Evolutionary conservation across 2,329 filamentous ascomycete genomes (phyloP).

Genomic region (Colletotrichum sp.): DNA sequence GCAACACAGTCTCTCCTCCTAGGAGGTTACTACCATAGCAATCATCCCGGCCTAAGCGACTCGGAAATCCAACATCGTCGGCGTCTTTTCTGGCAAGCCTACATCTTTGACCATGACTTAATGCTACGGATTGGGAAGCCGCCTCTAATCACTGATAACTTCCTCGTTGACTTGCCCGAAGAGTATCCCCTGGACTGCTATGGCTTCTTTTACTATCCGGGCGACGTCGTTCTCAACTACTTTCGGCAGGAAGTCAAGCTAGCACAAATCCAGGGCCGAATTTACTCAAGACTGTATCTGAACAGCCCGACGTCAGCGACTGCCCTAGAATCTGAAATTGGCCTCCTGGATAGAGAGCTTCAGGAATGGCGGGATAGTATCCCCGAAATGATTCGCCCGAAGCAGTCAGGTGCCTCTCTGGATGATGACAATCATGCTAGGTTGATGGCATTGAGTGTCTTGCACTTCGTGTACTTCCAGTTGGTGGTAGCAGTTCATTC

Average conservation of each 20-base stretch:
- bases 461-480: slow-evolving; percentile 19
- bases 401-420: not conserved
- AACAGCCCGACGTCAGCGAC: not conserved
- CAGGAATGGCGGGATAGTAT: slow-evolving; percentile 14
- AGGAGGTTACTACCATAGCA: not conserved
- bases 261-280: slow-evolving; percentile 13
- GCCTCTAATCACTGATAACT: slow-evolving; percentile 11
- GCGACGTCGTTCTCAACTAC: slow-evolving; percentile 9
- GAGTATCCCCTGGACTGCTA: slow-evolving; percentile 8
- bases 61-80: not conserved
- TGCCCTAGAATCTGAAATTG: slow-evolving; percentile 12
- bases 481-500: slow-evolving; percentile 13
- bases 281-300: not conserved
- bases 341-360: slow-evolving; percentile 1
- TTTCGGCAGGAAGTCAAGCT: slow-evolving; percentile 9
- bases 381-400: slow-evolving; percentile 14
- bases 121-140: slow-evolving; percentile 14
- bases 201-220: slow-evolving; percentile 13
- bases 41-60: not conserved
- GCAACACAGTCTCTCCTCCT: not conserved
- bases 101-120: slow-evolving; percentile 8
- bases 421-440: slow-evolving; percentile 7
- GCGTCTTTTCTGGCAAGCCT: slow-evolving; percentile 11
- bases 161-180: slow-evolving; percentile 13
- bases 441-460: not conserved